Percentiles rank a stretch among this genome's conserved stretches.
Conservation (phyloP, 176 grass and related monocot species). For the Microstegium vimineum region DNA sequence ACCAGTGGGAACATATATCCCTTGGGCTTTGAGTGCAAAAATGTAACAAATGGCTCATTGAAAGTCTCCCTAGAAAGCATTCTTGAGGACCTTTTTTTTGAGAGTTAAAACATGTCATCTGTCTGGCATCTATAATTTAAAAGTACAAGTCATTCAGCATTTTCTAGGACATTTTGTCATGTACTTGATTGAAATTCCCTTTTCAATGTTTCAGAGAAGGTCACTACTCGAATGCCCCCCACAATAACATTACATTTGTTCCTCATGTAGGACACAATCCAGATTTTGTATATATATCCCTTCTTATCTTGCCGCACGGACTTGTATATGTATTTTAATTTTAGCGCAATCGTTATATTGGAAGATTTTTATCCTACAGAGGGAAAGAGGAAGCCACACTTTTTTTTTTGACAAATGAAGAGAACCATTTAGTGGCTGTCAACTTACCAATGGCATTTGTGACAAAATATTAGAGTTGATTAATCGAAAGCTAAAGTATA, state of each 20-base stretch:
- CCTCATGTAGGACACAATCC: not conserved
- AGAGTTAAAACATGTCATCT: not conserved
- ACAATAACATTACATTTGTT: not conserved
- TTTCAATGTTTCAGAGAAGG: not conserved
- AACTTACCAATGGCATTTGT: not conserved
- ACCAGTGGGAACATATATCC: not conserved
- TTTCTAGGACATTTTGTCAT: not conserved
- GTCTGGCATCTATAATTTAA: not conserved
- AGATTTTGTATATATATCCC: not conserved
- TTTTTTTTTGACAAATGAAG: conserved; percentile 9
- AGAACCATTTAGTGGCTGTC: not conserved
- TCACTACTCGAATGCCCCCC: not conserved
- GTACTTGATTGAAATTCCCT: not conserved
- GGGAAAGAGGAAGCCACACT: not conserved
- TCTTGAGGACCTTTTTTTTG: not conserved
- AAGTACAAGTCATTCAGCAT: not conserved
- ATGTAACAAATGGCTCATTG: not conserved
- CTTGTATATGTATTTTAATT: not conserved
- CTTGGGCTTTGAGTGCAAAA: not conserved
- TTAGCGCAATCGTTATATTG: not conserved
- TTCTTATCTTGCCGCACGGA: not conserved
- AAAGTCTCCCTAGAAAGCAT: not conserved
- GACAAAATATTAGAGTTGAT: not conserved
- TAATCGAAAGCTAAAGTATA: conserved; percentile 1
- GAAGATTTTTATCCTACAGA: not conserved